Evolutionary conservation across 306 rosid species (phyloP).

Genomic region (Rubus parviflorus): DNA sequence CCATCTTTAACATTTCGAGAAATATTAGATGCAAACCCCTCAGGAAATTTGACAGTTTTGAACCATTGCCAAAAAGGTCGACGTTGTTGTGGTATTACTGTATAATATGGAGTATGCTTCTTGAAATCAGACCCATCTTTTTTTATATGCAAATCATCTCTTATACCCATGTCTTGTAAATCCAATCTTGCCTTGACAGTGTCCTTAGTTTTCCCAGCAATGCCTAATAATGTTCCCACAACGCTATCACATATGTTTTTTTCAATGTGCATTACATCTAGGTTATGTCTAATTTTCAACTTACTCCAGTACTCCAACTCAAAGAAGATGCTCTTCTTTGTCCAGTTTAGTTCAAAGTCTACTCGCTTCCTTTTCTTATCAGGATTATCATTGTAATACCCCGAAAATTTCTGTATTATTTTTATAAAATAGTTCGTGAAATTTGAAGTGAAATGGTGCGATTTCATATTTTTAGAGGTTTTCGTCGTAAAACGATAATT

Average conservation of each 20-base stretch:
- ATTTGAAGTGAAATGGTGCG: too few relatives aligned
- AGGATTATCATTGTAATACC: too few relatives aligned
- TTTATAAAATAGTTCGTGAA: too few relatives aligned
- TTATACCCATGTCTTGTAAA: neutral
- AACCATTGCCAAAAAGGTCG: too few relatives aligned
- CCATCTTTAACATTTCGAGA: neutral
- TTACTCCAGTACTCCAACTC: neutral
- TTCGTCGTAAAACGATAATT: too few relatives aligned
- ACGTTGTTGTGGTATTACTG: neutral
- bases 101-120: neutral
- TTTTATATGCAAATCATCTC: too few relatives aligned
- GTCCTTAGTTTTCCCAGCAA: neutral
- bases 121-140: too few relatives aligned
- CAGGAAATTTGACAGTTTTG: too few relatives aligned
- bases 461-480: too few relatives aligned
- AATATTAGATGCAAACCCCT: neutral
- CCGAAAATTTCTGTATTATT: too few relatives aligned
- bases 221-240: neutral
- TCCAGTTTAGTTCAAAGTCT: neutral
- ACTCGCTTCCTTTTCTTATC: neutral
- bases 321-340: slow-evolving; percentile 5
- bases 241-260: neutral
- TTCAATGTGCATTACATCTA: slow-evolving; percentile 8
- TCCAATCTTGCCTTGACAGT: neutral
- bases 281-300: neutral